Evolutionary conservation across 805 yeast species (phyloP), one percentile per base, ranked within the genome.

Genomic region (Vanderwaltozyma polyspora): DNA sequence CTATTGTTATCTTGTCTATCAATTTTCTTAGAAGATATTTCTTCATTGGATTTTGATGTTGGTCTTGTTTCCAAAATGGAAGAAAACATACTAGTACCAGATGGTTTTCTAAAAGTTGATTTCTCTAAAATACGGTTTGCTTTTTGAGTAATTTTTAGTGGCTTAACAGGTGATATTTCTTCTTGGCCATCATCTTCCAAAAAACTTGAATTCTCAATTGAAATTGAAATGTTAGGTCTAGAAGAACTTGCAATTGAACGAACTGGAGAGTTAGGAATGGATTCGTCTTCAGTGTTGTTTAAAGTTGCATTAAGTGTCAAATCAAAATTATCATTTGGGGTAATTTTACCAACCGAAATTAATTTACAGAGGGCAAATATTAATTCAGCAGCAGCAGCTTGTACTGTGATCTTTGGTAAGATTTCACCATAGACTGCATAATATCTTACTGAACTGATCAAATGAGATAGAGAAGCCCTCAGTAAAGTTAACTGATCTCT

Each of bases 371-470:
- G 60, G 2, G 78, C 60, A 49, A 76, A 78, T 6, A 78, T 67
- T 24, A 86, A 61, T 48, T 86, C 95, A 29, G 81, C 70, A 8
- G 83, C 60, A 0, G 96, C 78, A 16, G 85, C 71, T 56, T 84
- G 79, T 14, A 86, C 68, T 2, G 85, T 69, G 15, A 79, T 60
- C 34, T 67, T 69, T 1, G 95, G 95, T 36, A 84, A 58, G 3
- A 82, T 49, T 16, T 34, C 25, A 4, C 70, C 63, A 45, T 80
- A 78, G 9, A 76, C 60, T 1, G 81, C 72, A 54, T 64, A 80
- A 50, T 84, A 83, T 48, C 95, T 68, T 1, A 87, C 72, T 1
- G 85, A 68, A 3, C 94, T 76, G 28, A 89, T 73, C 1, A 77
- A 71, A 56, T 80, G 85, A 13, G 86, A 74, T 17, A 81, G 70